Evolutionary conservation across 1,139 yeast species (phyloP).

Genomic region (Geotrichum candidum): DNA sequence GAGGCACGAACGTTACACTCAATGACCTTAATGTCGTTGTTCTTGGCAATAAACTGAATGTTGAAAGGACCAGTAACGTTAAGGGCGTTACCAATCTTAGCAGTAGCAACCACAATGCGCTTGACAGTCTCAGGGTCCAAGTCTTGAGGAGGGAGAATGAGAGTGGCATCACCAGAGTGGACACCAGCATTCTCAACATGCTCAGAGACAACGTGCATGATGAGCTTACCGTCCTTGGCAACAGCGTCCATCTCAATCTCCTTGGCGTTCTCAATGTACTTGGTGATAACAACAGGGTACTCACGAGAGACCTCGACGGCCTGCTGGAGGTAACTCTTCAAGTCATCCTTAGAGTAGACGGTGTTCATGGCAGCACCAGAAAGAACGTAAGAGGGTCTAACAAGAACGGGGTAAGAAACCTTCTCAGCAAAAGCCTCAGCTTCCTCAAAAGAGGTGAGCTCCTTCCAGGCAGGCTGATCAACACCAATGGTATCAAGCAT

Average conservation of each 20-base stretch:
- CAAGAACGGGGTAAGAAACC: slow-evolving; percentile 93
- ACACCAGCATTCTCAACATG: slow-evolving; percentile 99
- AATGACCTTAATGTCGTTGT: slow-evolving; percentile 69
- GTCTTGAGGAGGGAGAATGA: slow-evolving; percentile 93
- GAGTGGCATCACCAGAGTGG: slow-evolving; percentile 97
- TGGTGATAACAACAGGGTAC: slow-evolving; percentile 95
- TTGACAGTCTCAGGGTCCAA: slow-evolving; percentile 85
- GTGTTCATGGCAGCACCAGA: slow-evolving; percentile 99
- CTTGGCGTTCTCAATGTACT: slow-evolving; percentile 90
- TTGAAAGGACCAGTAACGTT: slow-evolving; percentile 96
- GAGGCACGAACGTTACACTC: slow-evolving; percentile 99
- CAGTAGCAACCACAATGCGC: slow-evolving; percentile 91
- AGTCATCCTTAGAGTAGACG: slow-evolving; percentile 68
- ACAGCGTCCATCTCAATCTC: slow-evolving; percentile 98
- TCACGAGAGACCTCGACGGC: slow-evolving; percentile 93
- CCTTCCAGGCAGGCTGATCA: slow-evolving; percentile 98
- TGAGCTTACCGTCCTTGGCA: slow-evolving; percentile 77
- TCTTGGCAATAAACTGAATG: slow-evolving; percentile 84
- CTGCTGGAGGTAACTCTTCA: slow-evolving; percentile 70
- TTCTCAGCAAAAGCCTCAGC: slow-evolving; percentile 80
- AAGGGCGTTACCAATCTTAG: slow-evolving; percentile 95
- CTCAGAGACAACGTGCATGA: slow-evolving; percentile 94
- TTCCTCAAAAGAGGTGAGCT: slow-evolving; percentile 75
- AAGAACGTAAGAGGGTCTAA: slow-evolving; percentile 93
- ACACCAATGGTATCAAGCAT: slow-evolving; percentile 86